Conservation (phyloP, 805 yeast genomes). For the Saturnispora sanitii region DNA sequence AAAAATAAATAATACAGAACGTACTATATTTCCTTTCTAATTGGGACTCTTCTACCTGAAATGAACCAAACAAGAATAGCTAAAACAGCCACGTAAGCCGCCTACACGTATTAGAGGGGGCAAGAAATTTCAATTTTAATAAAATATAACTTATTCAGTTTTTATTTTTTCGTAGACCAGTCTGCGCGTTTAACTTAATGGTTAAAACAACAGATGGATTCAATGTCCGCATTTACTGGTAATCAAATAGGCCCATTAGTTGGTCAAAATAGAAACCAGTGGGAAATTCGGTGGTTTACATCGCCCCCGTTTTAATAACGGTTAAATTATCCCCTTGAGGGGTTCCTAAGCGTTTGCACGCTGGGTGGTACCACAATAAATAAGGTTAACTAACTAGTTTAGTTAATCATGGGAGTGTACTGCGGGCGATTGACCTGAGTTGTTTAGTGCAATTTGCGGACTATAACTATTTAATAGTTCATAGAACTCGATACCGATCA, state of each 20-base stretch:
- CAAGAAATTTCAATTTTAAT: background rate
- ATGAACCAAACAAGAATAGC: too few species aligned
- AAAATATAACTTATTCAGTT: too few species aligned
- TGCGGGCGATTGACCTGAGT: constrained; percentile 30
- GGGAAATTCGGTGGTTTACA: constrained; percentile 32
- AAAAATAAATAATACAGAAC: too few species aligned
- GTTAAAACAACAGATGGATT: constrained; percentile 12
- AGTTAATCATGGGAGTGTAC: constrained; percentile 26
- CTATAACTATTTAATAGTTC: constrained; percentile 13
- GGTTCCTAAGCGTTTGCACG: constrained; percentile 31
- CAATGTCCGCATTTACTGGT: constrained; percentile 30
- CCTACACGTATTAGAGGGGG: too few species aligned
- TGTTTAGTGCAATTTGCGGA: constrained; percentile 34
- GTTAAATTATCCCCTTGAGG: constrained; percentile 29
- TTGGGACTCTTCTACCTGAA: too few species aligned
- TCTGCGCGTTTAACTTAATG: constrained; percentile 13
- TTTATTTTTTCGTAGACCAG: background rate
- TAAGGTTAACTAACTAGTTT: constrained; percentile 5
- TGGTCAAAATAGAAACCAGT: constrained; percentile 23
- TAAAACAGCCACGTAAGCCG: too few species aligned
- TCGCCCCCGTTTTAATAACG: constrained; percentile 18
- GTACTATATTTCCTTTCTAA: too few species aligned
- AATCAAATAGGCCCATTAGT: constrained; percentile 20
- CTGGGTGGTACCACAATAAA: constrained; percentile 32
- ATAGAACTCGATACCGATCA: constrained; percentile 34